Evolutionary conservation across 352 stramenopile species (phyloP), one percentile per base, ranked within the genome.

Genomic region (Pythium folliculosum): DNA sequence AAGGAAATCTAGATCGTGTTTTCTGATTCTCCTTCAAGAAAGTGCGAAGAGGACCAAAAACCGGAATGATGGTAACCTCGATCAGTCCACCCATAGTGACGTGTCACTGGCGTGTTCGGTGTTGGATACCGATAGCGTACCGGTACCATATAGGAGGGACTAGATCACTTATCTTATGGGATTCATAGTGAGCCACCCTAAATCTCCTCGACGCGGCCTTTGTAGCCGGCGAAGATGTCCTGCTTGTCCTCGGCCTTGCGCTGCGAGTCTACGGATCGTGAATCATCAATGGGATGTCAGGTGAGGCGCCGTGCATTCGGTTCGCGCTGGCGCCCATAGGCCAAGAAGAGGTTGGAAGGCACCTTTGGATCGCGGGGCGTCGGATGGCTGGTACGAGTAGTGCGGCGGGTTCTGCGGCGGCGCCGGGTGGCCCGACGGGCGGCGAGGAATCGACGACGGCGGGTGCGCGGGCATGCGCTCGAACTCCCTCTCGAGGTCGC

Each of bases 201-300:
- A 27, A 91, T 85, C 65, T 91, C 83, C 23, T 91, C 83, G 1
- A 91, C 80, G 22, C 73, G 78, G 14, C 83, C 83, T 25, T 77
- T 87, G 65, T 89, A 91, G 32, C 76, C 83, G 37, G 76, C 81
- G 57, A 91, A 91, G 37, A 91, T 77, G 43, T 91, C 83, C n/a
- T 81, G 81, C 64, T 88, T 82, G 44, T 76, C 72, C 60, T 85
- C 69, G 54, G 74, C 76, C 9, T 67, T 76, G 16, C 55, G 61
- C 74, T 81, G 77, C 13, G 68, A 69, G 57, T 69, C 66, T 21
- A 54, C 25, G 19, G 17, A 32, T 32, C 27, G 47, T 55, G 21
- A 52, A n/a, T 8, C 37, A 51, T 1, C 10, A 32, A 35, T 54
- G 25, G 35, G 25, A 57, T 30, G n/a, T 32, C 27, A 32, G 5